Percentiles rank a stretch among this genome's conserved stretches.
Conservation (phyloP, 2,329 filamentous ascomycete genomes). For the Balansia obtecta region DNA sequence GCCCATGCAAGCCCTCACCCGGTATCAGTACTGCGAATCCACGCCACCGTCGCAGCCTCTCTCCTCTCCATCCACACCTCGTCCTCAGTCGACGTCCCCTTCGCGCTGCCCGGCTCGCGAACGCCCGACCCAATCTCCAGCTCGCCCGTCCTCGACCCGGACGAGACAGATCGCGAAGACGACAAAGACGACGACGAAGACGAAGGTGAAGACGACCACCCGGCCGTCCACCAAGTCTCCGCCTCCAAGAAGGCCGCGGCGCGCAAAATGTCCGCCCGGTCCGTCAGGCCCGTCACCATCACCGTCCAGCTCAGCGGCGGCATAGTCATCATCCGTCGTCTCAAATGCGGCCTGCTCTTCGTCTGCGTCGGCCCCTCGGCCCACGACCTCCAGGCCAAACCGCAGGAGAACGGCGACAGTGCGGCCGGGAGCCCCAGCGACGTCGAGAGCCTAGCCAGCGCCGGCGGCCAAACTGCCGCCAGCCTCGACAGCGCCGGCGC, state of each 20-base stretch:
- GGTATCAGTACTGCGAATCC: slow-evolving; percentile 45
- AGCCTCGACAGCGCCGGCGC: slow-evolving; percentile 27
- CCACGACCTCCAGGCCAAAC: slow-evolving; percentile 11
- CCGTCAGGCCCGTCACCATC: slow-evolving; percentile 30
- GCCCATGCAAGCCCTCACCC: slow-evolving; percentile 45
- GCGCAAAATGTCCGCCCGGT: slow-evolving; percentile 5
- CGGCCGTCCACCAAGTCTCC: not conserved
- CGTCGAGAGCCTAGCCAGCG: slow-evolving; percentile 34
- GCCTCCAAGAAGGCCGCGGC: slow-evolving; percentile 1
- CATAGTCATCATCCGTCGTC: slow-evolving; percentile 44
- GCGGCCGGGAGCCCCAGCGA: slow-evolving; percentile 28
- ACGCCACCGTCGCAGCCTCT: slow-evolving; percentile 51
- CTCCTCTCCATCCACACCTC: slow-evolving; percentile 46
- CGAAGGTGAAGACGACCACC: not conserved
- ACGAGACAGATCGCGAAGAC: slow-evolving; percentile 16
- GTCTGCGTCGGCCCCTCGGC: slow-evolving; percentile 42
- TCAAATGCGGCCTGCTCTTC: slow-evolving; percentile 49
- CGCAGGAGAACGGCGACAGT: slow-evolving; percentile 20
- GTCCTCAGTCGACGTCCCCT: slow-evolving; percentile 27
- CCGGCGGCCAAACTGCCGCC: slow-evolving; percentile 31
- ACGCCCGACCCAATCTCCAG: slow-evolving; percentile 14
- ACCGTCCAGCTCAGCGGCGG: slow-evolving; percentile 47
- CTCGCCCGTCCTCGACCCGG: slow-evolving; percentile 13
- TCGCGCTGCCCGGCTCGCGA: slow-evolving; percentile 26
- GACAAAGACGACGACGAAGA: slow-evolving; percentile 4